Evolutionary conservation across 2,329 filamentous ascomycete species (phyloP).

Genomic region (Pyrenophora tritici-repentis): DNA sequence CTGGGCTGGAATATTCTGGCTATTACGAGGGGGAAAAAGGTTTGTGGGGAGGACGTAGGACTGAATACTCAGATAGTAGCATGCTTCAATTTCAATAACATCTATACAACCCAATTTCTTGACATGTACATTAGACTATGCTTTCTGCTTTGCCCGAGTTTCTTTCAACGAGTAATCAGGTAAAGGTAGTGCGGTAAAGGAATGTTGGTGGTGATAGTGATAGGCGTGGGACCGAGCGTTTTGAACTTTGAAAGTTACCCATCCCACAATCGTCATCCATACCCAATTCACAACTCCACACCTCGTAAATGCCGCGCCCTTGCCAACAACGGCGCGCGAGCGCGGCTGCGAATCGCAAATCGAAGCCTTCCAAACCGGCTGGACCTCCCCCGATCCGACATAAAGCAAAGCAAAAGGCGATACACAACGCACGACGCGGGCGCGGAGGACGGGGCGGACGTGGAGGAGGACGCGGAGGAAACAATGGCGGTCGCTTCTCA

Average conservation of each 20-base stretch:
- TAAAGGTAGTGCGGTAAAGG: too few relatives aligned
- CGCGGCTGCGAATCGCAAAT: slow-evolving; percentile 25
- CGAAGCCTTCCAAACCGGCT: slow-evolving; percentile 16
- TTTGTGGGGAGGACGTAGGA: too few relatives aligned
- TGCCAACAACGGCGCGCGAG: slow-evolving; percentile 33
- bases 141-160: too few relatives aligned
- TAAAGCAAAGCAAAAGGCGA: slow-evolving; percentile 27
- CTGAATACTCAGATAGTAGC: too few relatives aligned
- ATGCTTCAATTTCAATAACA: too few relatives aligned
- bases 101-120: too few relatives aligned
- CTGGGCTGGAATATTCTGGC: too few relatives aligned
- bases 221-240: slow-evolving; percentile 12
- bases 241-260: slow-evolving; percentile 9
- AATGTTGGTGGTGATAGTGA: not conserved
- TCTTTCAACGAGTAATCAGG: too few relatives aligned
- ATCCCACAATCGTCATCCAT: slow-evolving; percentile 8
- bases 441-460: slow-evolving; percentile 2
- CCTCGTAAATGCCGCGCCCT: slow-evolving; percentile 28
- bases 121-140: too few relatives aligned
- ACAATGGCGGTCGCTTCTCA: slow-evolving; percentile 13
- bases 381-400: slow-evolving; percentile 23
- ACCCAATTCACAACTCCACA: not conserved
- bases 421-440: slow-evolving; percentile 21
- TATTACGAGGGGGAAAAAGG: too few relatives aligned
- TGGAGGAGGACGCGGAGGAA: slow-evolving; percentile 3